These are phyloP conservation scores for Penicillium pancosmium DNA, from an alignment of 495 filamentous ascomycete genomes.

Conservation along the genomic window DNA sequence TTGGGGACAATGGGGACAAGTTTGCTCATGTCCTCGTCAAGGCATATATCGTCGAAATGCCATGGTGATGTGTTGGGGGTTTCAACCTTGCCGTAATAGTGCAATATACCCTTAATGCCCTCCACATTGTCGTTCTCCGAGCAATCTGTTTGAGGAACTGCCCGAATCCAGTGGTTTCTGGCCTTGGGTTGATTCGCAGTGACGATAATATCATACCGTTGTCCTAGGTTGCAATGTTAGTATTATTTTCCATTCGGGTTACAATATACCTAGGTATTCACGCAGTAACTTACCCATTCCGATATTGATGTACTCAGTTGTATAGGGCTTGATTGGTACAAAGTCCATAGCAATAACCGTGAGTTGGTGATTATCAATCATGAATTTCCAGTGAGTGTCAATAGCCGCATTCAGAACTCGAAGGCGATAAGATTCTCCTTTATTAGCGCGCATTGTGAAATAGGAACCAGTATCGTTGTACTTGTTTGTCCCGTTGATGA, in stretches of 20 bases:
- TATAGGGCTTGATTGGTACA: conserved; percentile 52
- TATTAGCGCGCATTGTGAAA: conserved; percentile 36
- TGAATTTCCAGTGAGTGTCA: conserved; percentile 51
- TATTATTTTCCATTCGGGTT: background rate
- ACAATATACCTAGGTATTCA: background rate
- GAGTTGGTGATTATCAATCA: conserved; percentile 51
- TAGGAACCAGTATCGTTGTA: conserved; percentile 42
- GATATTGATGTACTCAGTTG: conserved; percentile 50
- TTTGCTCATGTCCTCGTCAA: conserved; percentile 9
- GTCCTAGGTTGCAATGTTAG: conserved; percentile 37
- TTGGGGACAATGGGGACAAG: conserved; percentile 20
- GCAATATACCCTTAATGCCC: conserved; percentile 60
- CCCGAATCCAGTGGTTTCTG: conserved; percentile 62
- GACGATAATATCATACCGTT: conserved; percentile 72
- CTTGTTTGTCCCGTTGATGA: conserved; percentile 57
- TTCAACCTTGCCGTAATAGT: conserved; percentile 33
- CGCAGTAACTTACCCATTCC: conserved; percentile 52
- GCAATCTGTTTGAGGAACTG: conserved; percentile 53
- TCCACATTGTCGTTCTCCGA: conserved; percentile 42
- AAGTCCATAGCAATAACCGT: conserved; percentile 52
- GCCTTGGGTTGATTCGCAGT: conserved; percentile 51
- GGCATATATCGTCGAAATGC: conserved; percentile 2
- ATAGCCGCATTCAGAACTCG: conserved; percentile 51
- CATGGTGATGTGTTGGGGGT: conserved; percentile 4
- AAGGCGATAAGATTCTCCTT: conserved; percentile 52